Base-by-base conservation (phyloP, 2,329 filamentous ascomycete genomes). In the Scedosporium apiospermum region DNA sequence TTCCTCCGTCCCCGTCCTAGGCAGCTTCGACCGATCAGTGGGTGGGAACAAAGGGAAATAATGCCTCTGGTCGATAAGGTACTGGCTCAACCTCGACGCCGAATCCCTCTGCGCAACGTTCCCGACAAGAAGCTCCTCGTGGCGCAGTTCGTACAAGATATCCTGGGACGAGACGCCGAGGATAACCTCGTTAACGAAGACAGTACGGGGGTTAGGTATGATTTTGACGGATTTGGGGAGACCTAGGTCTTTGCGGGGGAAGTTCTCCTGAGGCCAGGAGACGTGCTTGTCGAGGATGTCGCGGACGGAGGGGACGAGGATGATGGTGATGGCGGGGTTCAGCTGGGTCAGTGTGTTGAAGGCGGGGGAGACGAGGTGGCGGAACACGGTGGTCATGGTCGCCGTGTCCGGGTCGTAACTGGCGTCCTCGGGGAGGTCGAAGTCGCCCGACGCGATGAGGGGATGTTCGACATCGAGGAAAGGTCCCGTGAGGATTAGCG, bases 401-500 rank as follows among this genome's bases (percentile, higher is more conserved):
- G 88, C 88, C 14, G 86, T 87, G 71, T 97, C 91, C 0, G 89
- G 85, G 63, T 97, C 84, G 69, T 88, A 72, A 71, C 78, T 78
- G 63, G 83, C 83, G 60, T 88, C 83, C 26, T 87, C 83, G 46
- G 89, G 88, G 64, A 92, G 80, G 69, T 93, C 85, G 71, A 93
- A 88, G 75, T 93, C 89, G 66, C 91, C 88, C 16, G 84, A 82
- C 26, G 91, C 90, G 62, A 99, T 84, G 27, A 96, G 80, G 0
- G 95, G 93, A 72, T 99, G 95, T 68, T 97, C 92, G 42, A 89
- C 81, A 72, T 98, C 95, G 67, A 99, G 81, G 72, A 99, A 97
- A 0, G 95, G 95, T 0, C 95, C 95, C 3, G 84, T 79, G 7
- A 99, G 80, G 53, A 98, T 82, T 30, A 99, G 76, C 3, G 85